phyloP scores from a whole-genome alignment of 139 green algal genomes.

The Coelastrella sp. region DNA sequence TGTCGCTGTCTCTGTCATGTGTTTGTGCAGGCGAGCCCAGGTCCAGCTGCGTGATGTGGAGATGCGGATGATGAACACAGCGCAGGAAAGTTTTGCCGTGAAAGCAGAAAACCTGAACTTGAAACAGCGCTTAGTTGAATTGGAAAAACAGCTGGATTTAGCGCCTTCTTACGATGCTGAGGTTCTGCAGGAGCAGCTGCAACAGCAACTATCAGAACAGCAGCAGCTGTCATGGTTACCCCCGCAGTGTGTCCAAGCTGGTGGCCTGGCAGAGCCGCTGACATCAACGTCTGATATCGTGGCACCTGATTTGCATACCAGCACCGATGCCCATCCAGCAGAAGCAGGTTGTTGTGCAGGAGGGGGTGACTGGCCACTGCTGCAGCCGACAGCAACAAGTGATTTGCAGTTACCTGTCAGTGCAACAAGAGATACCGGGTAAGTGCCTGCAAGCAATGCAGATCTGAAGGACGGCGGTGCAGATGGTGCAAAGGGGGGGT shows the following conservation, averaged over 20 bases:
- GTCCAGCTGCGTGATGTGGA: slow-evolving; percentile 33
- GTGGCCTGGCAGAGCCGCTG: not conserved
- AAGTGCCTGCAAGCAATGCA: too few relatives aligned
- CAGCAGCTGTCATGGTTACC: slow-evolving; percentile 4
- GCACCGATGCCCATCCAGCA: too few relatives aligned
- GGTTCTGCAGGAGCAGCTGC: slow-evolving; percentile 35
- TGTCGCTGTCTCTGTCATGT: too few relatives aligned
- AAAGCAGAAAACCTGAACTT: slow-evolving; percentile 42
- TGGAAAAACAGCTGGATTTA: slow-evolving; percentile 43
- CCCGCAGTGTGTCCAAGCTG: not conserved
- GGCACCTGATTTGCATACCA: too few relatives aligned
- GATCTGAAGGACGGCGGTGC: too few relatives aligned
- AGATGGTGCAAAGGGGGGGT: too few relatives aligned
- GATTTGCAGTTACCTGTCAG: too few relatives aligned
- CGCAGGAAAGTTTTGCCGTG: not conserved
- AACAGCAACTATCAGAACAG: not conserved
- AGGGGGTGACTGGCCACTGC: too few relatives aligned
- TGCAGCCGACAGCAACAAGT: too few relatives aligned
- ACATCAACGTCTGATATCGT: not conserved
- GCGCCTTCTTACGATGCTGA: not conserved
- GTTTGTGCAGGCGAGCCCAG: slow-evolving; percentile 31
- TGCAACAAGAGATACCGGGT: too few relatives aligned
- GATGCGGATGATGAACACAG: not conserved
- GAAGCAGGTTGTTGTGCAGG: too few relatives aligned
- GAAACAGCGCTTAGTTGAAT: slow-evolving; percentile 40